Conservation (phyloP, 1,284 basidiomycete genomes). For the Rhodotorula sp. region DNA sequence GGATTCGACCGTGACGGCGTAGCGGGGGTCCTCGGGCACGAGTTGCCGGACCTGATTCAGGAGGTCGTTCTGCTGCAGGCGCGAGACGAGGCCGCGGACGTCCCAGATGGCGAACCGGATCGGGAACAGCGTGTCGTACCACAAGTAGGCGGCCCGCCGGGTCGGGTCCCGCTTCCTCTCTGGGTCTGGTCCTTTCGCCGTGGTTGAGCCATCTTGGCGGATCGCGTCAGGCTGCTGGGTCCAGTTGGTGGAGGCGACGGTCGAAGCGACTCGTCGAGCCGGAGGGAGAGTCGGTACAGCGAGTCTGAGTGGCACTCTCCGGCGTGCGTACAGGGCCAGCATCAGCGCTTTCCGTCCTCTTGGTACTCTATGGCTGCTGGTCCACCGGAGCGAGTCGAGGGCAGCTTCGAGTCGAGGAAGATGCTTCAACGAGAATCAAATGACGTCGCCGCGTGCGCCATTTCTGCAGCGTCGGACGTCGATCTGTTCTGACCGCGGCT, state of each 20-base stretch:
- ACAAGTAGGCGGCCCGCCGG: slow-evolving; percentile 30
- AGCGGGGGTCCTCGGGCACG: slow-evolving; percentile 26
- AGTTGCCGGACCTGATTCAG: slow-evolving; percentile 9
- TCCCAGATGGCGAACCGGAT: slow-evolving; percentile 41
- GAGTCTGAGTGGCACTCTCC: no score
- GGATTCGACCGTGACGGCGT: slow-evolving; percentile 39
- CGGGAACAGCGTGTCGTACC: slow-evolving; percentile 41
- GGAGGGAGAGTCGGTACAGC: background rate
- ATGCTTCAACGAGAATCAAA: no score
- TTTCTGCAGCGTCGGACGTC: no score
- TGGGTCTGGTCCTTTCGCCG: background rate
- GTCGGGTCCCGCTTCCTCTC: background rate
- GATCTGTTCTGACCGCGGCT: no score
- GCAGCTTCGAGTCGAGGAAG: no score
- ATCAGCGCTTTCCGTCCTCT: no score
- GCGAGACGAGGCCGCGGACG: slow-evolving; percentile 23
- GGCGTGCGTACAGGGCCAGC: background rate
- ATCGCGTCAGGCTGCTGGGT: background rate
- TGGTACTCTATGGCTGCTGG: no score
- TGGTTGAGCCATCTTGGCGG: background rate
- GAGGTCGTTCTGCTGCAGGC: slow-evolving; percentile 1
- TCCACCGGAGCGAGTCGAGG: no score
- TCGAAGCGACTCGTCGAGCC: background rate
- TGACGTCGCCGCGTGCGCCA: no score
- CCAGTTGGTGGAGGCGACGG: background rate